phyloP scores from a whole-genome alignment of 768 basidiomycete genomes.

The Serendipita vermifera region DNA sequence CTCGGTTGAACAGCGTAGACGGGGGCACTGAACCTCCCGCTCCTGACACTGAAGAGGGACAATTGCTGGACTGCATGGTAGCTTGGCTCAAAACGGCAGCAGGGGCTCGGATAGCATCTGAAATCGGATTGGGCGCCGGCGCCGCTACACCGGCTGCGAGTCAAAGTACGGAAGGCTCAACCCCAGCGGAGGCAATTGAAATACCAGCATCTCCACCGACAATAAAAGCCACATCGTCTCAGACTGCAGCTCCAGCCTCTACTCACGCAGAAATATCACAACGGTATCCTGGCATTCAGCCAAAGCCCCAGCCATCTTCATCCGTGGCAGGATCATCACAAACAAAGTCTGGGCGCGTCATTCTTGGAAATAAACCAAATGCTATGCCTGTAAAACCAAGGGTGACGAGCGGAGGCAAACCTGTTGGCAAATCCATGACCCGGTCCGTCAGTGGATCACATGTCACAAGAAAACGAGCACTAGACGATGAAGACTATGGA shows the following conservation, averaged over 20 bases:
- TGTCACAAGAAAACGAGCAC: neutral
- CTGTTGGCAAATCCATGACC: neutral
- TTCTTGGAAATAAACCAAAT: neutral
- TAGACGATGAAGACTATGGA: conserved; percentile 5
- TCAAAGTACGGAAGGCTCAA: neutral
- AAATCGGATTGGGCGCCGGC: neutral
- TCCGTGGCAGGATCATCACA: no score
- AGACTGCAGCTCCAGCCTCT: no score
- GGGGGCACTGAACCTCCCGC: neutral
- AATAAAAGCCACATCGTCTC: neutral
- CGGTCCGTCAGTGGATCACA: neutral
- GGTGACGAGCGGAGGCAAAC: neutral
- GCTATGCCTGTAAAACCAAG: neutral
- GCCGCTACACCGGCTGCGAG: neutral
- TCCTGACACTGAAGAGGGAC: conserved; percentile 3
- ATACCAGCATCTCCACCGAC: neutral
- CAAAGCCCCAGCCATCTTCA: no score
- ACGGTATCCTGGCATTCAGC: no score
- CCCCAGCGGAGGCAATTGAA: neutral
- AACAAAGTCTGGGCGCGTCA: neutral
- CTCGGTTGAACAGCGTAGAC: neutral
- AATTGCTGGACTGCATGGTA: neutral
- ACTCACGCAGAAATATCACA: no score
- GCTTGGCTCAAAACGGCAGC: neutral
- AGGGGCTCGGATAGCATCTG: neutral